These are phyloP conservation scores for Alternaria postmessia DNA, from an alignment of 2,329 filamentous ascomycete genomes.

Conservation along the genomic window DNA sequence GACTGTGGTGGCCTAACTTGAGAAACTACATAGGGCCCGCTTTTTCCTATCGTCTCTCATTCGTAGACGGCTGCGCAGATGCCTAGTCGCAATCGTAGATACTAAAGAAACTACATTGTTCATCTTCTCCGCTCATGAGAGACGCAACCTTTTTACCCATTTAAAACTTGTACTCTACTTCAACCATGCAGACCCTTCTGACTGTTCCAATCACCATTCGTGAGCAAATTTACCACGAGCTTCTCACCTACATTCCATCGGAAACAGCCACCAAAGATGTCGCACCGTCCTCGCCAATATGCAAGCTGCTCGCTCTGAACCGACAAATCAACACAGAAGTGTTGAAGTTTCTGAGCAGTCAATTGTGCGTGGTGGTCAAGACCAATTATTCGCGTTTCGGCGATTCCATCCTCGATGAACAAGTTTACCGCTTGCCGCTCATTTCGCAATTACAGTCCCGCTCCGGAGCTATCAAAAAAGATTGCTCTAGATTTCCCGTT, in stretches of 20 bases:
- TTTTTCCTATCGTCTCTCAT: too few species aligned
- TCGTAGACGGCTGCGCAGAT: too few species aligned
- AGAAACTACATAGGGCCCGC: not conserved
- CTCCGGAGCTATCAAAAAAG: not conserved
- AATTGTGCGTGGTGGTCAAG: constrained; percentile 11
- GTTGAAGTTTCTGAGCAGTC: not conserved
- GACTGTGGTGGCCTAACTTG: constrained; percentile 23
- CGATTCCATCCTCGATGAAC: not conserved
- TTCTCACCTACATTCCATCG: constrained; percentile 1
- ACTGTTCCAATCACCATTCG: constrained; percentile 8
- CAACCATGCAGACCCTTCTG: not conserved
- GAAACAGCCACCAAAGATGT: not conserved
- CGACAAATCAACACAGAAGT: constrained; percentile 9
- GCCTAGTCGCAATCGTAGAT: too few species aligned
- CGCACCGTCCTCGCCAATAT: constrained; percentile 11
- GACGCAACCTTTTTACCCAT: not conserved
- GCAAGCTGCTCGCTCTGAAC: constrained; percentile 7
- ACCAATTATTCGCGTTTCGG: constrained; percentile 7
- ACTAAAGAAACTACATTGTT: not conserved
- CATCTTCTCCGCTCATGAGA: not conserved
- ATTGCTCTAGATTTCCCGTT: constrained; percentile 1
- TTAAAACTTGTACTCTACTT: not conserved
- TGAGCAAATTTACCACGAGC: constrained; percentile 11
- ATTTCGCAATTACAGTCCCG: constrained; percentile 13
- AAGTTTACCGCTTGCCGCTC: not conserved